Evolutionary conservation across 2,329 filamentous ascomycete species (phyloP).

Genomic region (Aotearoamyces nothofagi): DNA sequence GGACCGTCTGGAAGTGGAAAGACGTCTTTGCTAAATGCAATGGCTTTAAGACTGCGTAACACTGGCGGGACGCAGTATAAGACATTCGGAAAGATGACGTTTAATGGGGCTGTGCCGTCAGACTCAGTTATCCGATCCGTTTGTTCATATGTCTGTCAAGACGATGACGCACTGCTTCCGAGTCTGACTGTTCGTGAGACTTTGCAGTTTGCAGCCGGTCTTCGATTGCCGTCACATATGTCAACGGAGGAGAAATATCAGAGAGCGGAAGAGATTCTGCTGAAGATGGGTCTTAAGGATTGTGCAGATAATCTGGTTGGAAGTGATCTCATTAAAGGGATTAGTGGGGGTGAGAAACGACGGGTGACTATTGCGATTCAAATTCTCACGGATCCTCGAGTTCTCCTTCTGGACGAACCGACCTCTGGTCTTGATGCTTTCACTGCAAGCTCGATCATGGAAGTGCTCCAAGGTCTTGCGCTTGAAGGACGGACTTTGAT

Average conservation of each 20-base stretch:
- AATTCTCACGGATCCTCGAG: constrained; percentile 58
- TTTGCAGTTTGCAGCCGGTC: constrained; percentile 52
- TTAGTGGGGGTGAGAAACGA: constrained; percentile 66
- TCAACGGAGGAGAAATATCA: constrained; percentile 48
- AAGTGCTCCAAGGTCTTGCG: constrained; percentile 55
- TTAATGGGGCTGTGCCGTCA: constrained; percentile 55
- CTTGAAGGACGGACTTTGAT: constrained; percentile 58
- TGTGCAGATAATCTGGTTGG: constrained; percentile 64
- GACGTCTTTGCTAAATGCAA: constrained; percentile 57
- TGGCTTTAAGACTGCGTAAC: constrained; percentile 52
- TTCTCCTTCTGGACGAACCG: constrained; percentile 62
- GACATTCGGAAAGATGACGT: constrained; percentile 45
- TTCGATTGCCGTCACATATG: constrained; percentile 59
- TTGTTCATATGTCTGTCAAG: constrained; percentile 63
- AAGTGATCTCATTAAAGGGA: constrained; percentile 58
- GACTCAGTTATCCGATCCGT: constrained; percentile 55
- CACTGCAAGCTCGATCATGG: constrained; percentile 58
- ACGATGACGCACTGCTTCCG: constrained; percentile 60
- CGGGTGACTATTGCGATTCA: constrained; percentile 67
- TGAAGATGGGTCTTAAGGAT: constrained; percentile 66
- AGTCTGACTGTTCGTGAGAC: constrained; percentile 66
- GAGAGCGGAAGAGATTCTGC: constrained; percentile 54
- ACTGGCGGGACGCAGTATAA: constrained; percentile 46
- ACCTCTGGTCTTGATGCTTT: constrained; percentile 66
- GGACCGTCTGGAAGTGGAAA: constrained; percentile 67